phyloP scores from a whole-genome alignment of 176 grass and related monocot genomes.

The Avena sativa region DNA sequence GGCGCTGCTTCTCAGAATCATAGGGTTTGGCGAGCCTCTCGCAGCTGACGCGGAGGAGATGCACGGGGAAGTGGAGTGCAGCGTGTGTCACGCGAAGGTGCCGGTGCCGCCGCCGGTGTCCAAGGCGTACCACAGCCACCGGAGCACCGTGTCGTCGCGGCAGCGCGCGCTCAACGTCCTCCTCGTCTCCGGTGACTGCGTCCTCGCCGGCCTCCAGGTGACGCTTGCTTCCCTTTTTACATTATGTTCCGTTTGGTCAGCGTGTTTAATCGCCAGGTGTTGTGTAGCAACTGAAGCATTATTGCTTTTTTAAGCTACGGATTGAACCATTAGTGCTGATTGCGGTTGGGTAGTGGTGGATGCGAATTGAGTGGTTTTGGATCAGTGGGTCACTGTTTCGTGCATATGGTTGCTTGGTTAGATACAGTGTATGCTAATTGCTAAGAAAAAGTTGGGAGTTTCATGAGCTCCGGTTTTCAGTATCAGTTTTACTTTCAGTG shows the following conservation, averaged over 20 bases:
- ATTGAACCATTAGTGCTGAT: neutral
- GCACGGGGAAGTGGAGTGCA: constrained; percentile 78
- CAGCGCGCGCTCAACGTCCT: constrained; percentile 78
- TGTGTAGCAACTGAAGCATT: neutral
- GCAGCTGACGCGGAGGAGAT: constrained; percentile 24
- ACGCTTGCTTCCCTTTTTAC: constrained; percentile 14
- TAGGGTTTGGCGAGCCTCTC: constrained; percentile 11
- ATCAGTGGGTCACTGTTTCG: neutral
- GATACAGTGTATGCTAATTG: constrained; percentile 1
- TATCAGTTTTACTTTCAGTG: neutral
- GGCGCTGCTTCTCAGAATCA: constrained; percentile 18
- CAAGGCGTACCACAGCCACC: constrained; percentile 81
- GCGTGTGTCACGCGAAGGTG: constrained; percentile 80
- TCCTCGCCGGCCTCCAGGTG: constrained; percentile 91
- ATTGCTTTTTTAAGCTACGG: neutral
- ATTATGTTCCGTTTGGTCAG: constrained; percentile 32
- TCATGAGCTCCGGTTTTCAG: constrained; percentile 12
- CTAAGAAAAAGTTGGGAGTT: neutral
- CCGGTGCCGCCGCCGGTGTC: constrained; percentile 54
- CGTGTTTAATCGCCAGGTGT: neutral
- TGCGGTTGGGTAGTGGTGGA: constrained; percentile 9
- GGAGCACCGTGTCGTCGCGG: constrained; percentile 65
- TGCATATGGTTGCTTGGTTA: constrained; percentile 14
- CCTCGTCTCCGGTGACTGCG: constrained; percentile 86
- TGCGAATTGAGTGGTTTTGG: constrained; percentile 9